Base-by-base conservation (phyloP, 2,329 filamentous ascomycete species). In the Chrysoporthe austroafricana region DNA sequence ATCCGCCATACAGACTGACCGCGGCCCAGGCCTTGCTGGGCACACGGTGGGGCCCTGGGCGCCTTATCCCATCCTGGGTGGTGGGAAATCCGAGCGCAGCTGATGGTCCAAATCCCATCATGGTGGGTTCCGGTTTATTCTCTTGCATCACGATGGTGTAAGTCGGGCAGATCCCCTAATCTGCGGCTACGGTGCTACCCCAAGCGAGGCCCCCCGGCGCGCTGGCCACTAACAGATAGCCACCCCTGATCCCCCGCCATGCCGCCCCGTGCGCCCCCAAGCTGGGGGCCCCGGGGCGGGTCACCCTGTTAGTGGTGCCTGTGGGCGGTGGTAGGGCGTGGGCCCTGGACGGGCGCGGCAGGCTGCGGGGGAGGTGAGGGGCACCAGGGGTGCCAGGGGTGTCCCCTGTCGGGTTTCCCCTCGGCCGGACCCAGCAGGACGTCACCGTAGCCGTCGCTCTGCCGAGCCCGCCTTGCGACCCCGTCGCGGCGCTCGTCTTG, bases 111-210 rank as follows among this genome's bases (percentile, higher is more conserved):
- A 34, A 34, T 62, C 8, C 9, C 26, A 16, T n/a, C 34, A 21
- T 44, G 50, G 26, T 26, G 26, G 50, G 62, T 65, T 65, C 63
- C 63, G 63, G 63, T 65, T 65, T 65, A 65, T 65, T 65, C 56
- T 65, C 63, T 65, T 65, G 63, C 56, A 60, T 58, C 62, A 18
- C 8, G 36, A 39, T 64, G 13, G 14, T 43, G 26, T 8, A 57
- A 26, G 26, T 26, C 26, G 26, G 26, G 26, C 26, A 26, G 26
- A 26, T 26, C 26, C 26, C 26, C 26, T 26, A 26, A 26, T 26
- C 26, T 26, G 26, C 26, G 26, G 26, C 26, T 26, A 26, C 26
- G 26, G 26, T 26, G 26, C 26, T 26, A 26, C 26, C 26, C 26
- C 26, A 26, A n/a, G 46, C 50, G n/a, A 16, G 14, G 54, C 3